Conservation (phyloP, 2,329 filamentous ascomycete genomes). For the Fusarium illudens region DNA sequence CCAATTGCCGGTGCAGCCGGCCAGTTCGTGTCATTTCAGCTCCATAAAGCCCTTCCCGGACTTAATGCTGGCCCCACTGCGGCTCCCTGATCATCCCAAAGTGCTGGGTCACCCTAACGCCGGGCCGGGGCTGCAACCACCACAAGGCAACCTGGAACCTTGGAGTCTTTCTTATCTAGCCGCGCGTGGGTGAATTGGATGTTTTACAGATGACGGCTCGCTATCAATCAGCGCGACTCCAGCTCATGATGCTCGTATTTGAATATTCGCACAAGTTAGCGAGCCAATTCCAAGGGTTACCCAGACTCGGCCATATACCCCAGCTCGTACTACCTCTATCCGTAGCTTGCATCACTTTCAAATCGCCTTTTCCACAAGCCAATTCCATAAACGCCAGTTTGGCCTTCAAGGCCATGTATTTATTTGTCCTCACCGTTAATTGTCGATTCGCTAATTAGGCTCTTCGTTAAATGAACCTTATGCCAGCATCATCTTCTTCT, state of each 20-base stretch:
- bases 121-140: slow-evolving; percentile 37
- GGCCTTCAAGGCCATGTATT: not conserved
- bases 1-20: not conserved
- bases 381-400: not conserved
- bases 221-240: not conserved
- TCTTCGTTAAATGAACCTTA: slow-evolving; percentile 13
- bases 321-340: not conserved
- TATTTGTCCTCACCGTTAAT: not conserved
- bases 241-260: not conserved
- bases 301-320: not conserved
- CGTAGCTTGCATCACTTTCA: not conserved
- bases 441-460: not conserved
- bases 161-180: not conserved
- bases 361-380: not conserved
- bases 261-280: not conserved
- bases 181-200: not conserved
- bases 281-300: not conserved
- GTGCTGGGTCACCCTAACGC: slow-evolving; percentile 35
- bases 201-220: not conserved
- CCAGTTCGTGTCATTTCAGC: not conserved
- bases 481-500: slow-evolving; percentile 41
- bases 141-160: slow-evolving; percentile 4
- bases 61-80: slow-evolving; percentile 27
- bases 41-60: not conserved
- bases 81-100: slow-evolving; percentile 33